These are phyloP conservation scores for Microsporum ferrugineum DNA, from an alignment of 2,329 filamentous ascomycete genomes.

Conservation along the genomic window DNA sequence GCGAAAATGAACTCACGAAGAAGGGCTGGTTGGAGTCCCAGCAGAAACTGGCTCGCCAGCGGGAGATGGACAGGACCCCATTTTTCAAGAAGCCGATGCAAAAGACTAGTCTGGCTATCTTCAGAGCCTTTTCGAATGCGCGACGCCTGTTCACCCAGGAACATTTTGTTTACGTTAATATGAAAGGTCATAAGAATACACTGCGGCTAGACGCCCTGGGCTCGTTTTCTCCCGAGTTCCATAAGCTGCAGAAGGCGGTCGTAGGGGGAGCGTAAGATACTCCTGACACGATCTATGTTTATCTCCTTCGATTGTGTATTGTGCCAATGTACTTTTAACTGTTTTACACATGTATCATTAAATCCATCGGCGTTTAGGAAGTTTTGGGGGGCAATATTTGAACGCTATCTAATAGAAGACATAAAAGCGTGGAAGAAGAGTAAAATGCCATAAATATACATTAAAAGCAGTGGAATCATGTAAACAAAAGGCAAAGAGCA, in stretches of 20 bases:
- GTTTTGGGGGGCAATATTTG: not conserved
- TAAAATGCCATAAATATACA: slow-evolving; percentile 2
- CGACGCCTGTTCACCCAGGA: slow-evolving; percentile 32
- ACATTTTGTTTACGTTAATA: slow-evolving; percentile 29
- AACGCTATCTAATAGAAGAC: not conserved
- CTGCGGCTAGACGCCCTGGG: slow-evolving; percentile 31
- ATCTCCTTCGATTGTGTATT: not conserved
- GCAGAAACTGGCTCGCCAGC: slow-evolving; percentile 11
- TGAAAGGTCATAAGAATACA: slow-evolving; percentile 25
- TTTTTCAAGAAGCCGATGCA: slow-evolving; percentile 27
- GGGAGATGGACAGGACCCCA: slow-evolving; percentile 14
- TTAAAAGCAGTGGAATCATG: not conserved
- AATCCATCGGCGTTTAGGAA: not conserved
- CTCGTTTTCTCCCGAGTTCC: slow-evolving; percentile 10
- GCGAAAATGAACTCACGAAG: slow-evolving; percentile 8
- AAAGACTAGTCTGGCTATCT: slow-evolving; percentile 22
- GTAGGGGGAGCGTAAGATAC: not conserved
- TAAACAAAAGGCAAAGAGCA: not conserved
- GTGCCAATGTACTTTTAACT: not conserved
- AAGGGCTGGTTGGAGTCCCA: slow-evolving; percentile 15
- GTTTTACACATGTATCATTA: not conserved
- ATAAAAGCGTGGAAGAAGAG: not conserved
- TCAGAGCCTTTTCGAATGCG: slow-evolving; percentile 25
- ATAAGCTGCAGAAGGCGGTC: slow-evolving; percentile 8
- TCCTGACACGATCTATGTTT: not conserved